These are phyloP conservation scores for Pezicula carpinea DNA, from an alignment of 2,329 filamentous ascomycete species.

Conservation along the genomic window DNA sequence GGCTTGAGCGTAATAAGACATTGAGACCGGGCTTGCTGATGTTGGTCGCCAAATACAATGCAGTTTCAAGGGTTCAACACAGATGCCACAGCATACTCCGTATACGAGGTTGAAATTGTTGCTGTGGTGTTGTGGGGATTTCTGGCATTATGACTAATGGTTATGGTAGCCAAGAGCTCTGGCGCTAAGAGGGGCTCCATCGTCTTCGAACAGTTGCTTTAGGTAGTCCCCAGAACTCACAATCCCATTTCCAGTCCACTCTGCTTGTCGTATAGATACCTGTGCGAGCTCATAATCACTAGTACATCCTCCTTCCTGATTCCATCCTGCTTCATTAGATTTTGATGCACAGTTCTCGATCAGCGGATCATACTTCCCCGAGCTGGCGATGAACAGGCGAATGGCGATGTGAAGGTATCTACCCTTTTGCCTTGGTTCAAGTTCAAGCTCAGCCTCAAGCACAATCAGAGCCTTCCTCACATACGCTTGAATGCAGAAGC, in stretches of 20 bases:
- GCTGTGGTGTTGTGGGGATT: too few relatives aligned
- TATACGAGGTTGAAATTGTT: too few relatives aligned
- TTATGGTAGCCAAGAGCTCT: too few relatives aligned
- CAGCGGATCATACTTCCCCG: slow-evolving; percentile 6
- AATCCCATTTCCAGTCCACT: background rate
- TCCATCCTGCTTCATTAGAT: background rate
- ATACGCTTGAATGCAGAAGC: slow-evolving; percentile 13
- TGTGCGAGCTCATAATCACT: background rate
- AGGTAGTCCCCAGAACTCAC: background rate
- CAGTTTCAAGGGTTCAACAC: too few relatives aligned
- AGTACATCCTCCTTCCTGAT: background rate
- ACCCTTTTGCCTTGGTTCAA: background rate
- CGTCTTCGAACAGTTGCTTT: slow-evolving; percentile 3
- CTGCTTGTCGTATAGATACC: background rate
- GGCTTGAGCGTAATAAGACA: too few relatives aligned
- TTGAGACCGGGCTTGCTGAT: too few relatives aligned
- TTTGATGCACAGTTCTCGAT: background rate
- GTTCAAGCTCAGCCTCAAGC: background rate
- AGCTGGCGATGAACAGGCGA: slow-evolving; percentile 11
- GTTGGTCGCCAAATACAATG: too few relatives aligned
- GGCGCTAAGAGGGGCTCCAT: background rate
- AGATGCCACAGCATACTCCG: too few relatives aligned
- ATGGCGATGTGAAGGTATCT: slow-evolving; percentile 9
- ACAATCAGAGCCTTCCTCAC: slow-evolving; percentile 6
- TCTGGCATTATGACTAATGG: too few relatives aligned